phyloP scores from a whole-genome alignment of 2,329 filamentous ascomycete species.

The Ophiostoma quercus region DNA sequence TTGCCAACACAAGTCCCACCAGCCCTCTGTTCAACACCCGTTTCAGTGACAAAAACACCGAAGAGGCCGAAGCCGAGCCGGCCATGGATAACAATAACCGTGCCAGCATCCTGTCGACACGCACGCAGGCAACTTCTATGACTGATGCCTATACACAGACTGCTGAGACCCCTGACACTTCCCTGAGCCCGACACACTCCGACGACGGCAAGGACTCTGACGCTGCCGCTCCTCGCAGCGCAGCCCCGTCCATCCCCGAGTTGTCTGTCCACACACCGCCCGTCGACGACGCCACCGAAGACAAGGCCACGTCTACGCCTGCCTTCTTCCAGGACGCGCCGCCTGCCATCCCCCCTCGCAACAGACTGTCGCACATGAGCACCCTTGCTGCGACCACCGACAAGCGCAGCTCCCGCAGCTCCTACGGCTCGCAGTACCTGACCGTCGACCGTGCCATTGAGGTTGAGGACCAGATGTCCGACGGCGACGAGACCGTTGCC shows the following conservation, averaged over 20 bases:
- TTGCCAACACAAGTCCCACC: slow-evolving; percentile 61
- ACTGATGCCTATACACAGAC: slow-evolving; percentile 66
- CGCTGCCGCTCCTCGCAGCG: neutral
- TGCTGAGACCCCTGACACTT: slow-evolving; percentile 48
- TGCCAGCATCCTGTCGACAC: slow-evolving; percentile 69
- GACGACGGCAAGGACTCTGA: slow-evolving; percentile 44
- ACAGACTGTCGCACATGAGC: neutral
- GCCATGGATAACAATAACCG: slow-evolving; percentile 55
- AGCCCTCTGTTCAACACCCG: slow-evolving; percentile 60
- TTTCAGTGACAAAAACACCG: slow-evolving; percentile 61
- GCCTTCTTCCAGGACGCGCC: neutral
- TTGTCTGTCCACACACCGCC: slow-evolving; percentile 15
- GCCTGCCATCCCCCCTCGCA: slow-evolving; percentile 2
- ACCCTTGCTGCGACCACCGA: neutral
- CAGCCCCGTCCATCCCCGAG: slow-evolving; percentile 6
- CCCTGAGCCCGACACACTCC: slow-evolving; percentile 47
- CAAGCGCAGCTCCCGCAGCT: neutral
- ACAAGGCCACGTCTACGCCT: neutral
- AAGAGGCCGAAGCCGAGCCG: slow-evolving; percentile 48
- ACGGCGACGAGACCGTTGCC: slow-evolving; percentile 29
- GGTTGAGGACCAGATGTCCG: slow-evolving; percentile 29
- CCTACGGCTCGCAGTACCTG: slow-evolving; percentile 6
- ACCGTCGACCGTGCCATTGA: slow-evolving; percentile 18
- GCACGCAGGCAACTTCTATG: slow-evolving; percentile 63
- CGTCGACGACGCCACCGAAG: neutral